Conservation (phyloP, 2,329 filamentous ascomycete genomes). For the Phialophora tarda region DNA sequence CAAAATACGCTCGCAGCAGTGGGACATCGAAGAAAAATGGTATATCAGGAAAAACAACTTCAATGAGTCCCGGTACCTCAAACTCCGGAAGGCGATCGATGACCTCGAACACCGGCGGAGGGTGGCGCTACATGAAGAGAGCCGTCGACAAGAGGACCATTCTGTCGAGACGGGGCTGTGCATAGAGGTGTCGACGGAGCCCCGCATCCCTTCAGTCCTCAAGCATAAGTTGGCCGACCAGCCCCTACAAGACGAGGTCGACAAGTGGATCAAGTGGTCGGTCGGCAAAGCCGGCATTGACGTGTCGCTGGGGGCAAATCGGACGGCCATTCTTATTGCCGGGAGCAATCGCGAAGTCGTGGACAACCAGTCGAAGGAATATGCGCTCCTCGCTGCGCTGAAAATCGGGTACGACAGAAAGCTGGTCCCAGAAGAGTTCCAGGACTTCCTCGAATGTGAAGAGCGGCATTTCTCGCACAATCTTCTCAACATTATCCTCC, state of each 20-base stretch:
- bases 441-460: slow-evolving; percentile 3
- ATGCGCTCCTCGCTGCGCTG: not conserved
- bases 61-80: not conserved
- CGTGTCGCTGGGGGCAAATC: slow-evolving; percentile 1
- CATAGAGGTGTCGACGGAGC: not conserved
- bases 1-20: not conserved
- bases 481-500: slow-evolving; percentile 1
- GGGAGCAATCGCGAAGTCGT: slow-evolving; percentile 7
- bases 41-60: not conserved
- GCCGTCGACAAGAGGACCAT: not conserved
- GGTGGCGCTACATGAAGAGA: slow-evolving; percentile 2
- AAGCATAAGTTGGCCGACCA: not conserved
- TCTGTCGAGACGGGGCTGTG: not conserved
- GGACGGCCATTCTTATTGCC: slow-evolving; percentile 1
- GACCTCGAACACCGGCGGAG: not conserved
- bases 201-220: not conserved
- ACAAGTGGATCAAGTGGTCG: slow-evolving; percentile 4
- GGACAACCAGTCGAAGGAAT: slow-evolving; percentile 10
- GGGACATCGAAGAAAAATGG: not conserved
- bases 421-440: not conserved
- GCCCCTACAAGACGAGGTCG: not conserved
- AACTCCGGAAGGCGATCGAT: not conserved
- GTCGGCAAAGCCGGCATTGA: slow-evolving; percentile 3
- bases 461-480: slow-evolving; percentile 1
- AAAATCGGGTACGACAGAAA: not conserved